A percentile compares a stretch with the other conserved stretches of the same genome.
Evolutionary conservation across 176 grass and related monocot species (phyloP).

Genomic region (Musa itinerans): DNA sequence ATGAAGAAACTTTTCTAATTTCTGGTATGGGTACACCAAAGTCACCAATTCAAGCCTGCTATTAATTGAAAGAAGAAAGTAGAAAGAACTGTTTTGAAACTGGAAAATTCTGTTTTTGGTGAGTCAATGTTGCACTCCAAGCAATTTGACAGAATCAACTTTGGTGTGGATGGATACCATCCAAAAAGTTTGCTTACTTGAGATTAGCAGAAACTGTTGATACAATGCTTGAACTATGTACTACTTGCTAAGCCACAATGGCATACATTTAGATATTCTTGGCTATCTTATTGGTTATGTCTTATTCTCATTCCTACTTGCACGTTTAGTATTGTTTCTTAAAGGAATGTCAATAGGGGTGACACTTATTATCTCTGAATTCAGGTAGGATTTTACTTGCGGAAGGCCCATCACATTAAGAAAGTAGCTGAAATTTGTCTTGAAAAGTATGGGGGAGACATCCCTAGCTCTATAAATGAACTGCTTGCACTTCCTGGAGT

Average conservation of each 20-base stretch:
- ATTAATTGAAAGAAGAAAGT: not conserved
- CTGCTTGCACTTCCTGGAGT: slow-evolving; percentile 79
- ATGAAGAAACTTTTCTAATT: not conserved
- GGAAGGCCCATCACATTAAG: slow-evolving; percentile 82
- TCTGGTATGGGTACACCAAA: not conserved
- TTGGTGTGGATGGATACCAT: not conserved
- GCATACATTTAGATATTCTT: not conserved
- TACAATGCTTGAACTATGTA: not conserved
- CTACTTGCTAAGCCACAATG: not conserved
- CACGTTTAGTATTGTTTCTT: not conserved
- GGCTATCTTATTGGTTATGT: not conserved
- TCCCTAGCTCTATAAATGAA: slow-evolving; percentile 55
- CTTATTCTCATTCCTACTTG: not conserved
- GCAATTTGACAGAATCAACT: not conserved
- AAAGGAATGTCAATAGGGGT: not conserved
- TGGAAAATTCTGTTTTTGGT: not conserved
- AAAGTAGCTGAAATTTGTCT: slow-evolving; percentile 72
- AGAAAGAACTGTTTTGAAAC: not conserved
- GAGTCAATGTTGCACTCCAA: not conserved
- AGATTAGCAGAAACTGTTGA: not conserved
- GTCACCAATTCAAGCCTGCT: not conserved
- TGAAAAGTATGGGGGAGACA: slow-evolving; percentile 73
- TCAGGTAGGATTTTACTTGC: slow-evolving; percentile 87
- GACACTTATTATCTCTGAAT: not conserved
- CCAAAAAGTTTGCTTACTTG: not conserved